Evolutionary conservation across 257 asterid species (phyloP).

Genomic region (Scutellaria minor): DNA sequence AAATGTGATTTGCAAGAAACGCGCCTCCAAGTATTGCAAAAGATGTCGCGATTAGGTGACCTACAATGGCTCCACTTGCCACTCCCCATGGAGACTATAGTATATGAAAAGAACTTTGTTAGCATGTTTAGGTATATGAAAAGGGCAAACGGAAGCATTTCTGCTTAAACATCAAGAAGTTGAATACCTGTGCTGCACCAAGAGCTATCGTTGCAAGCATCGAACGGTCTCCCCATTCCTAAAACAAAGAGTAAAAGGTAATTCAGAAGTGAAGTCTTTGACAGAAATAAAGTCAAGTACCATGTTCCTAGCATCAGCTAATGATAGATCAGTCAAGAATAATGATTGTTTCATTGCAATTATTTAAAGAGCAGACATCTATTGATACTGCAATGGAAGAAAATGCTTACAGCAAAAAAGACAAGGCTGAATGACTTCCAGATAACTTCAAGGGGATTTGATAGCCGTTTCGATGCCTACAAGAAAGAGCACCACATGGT

Average conservation of each 20-base stretch:
- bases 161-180: neutral
- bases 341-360: neutral
- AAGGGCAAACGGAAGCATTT: neutral
- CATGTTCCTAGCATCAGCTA: neutral
- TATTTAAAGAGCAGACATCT: neutral
- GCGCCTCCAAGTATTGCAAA: constrained; percentile 95
- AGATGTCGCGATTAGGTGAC: constrained; percentile 84
- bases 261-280: neutral
- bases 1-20: constrained; percentile 85
- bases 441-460: constrained; percentile 85
- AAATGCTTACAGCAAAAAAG: constrained; percentile 86
- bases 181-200: constrained; percentile 93
- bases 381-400: neutral
- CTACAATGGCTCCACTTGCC: constrained; percentile 91
- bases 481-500: constrained; percentile 22
- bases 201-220: constrained; percentile 99
- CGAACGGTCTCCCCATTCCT: constrained; percentile 89
- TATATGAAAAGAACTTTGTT: neutral
- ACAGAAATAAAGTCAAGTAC: too few species aligned
- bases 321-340: neutral
- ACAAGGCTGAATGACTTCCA: constrained; percentile 97
- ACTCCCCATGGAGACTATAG: constrained; percentile 97
- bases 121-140: neutral
- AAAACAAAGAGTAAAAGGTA: neutral
- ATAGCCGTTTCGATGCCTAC: constrained; percentile 69